phyloP scores from a whole-genome alignment of 495 filamentous ascomycete genomes.

The Barbatosphaeria neglecta region DNA sequence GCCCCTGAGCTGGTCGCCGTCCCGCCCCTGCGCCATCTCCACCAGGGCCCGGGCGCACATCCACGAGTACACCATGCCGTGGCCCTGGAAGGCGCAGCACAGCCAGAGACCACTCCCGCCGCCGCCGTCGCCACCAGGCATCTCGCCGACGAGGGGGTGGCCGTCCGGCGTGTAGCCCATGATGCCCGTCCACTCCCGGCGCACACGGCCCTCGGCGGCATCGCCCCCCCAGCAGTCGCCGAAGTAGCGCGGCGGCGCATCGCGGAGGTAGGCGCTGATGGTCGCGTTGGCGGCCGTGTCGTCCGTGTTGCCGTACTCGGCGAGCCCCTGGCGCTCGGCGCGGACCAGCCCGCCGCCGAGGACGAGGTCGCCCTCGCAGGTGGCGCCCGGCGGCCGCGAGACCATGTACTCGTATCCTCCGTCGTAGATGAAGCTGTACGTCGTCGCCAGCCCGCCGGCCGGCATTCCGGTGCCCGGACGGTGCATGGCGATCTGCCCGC shows the following conservation, averaged over 20 bases:
- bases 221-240: conserved; percentile 48
- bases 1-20: conserved; percentile 12
- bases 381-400: conserved; percentile 33
- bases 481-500: conserved; percentile 57
- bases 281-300: conserved; percentile 44
- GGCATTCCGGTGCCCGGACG: conserved; percentile 38
- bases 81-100: conserved; percentile 42
- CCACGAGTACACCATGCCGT: conserved; percentile 49
- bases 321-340: conserved; percentile 29
- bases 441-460: conserved; percentile 29
- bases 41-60: conserved; percentile 42
- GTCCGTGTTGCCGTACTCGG: conserved; percentile 42
- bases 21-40: conserved; percentile 33
- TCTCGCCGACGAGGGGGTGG: conserved; percentile 42
- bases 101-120: conserved; percentile 37
- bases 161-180: conserved; percentile 49
- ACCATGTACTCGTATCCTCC: conserved; percentile 59
- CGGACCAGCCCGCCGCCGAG: conserved; percentile 56
- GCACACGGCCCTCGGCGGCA: conserved; percentile 41
- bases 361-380: conserved; percentile 47
- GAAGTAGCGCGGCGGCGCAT: conserved; percentile 39
- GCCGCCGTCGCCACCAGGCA: no score
- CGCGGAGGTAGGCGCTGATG: conserved; percentile 40
- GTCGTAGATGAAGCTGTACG: conserved; percentile 52
- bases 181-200: conserved; percentile 50